Percentiles rank a stretch among this genome's conserved stretches.
Evolutionary conservation across 257 asterid species (phyloP).

Genomic region (Rhazya stricta): DNA sequence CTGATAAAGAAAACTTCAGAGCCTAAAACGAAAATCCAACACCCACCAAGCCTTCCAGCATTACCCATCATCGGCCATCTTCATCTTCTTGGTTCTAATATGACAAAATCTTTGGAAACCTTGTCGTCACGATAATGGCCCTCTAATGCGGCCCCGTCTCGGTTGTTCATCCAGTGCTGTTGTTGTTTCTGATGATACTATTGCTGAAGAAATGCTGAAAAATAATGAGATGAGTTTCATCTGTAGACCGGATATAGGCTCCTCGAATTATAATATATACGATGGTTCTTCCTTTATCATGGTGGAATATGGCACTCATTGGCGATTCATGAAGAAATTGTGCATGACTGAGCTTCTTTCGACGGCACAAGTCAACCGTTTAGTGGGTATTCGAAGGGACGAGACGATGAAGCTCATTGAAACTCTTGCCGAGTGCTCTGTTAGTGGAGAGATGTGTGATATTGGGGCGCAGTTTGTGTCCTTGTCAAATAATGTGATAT

Average conservation of each 20-base stretch:
- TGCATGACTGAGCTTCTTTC: constrained; percentile 62
- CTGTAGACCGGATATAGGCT: constrained; percentile 38
- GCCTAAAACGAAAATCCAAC: constrained; percentile 1
- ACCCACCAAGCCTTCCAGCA: constrained; percentile 58
- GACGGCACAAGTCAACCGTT: constrained; percentile 36
- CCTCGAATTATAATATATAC: constrained; percentile 40
- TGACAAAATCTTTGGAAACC: constrained; percentile 53
- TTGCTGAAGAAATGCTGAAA: constrained; percentile 46
- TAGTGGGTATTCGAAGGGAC: constrained; percentile 8
- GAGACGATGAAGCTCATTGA: constrained; percentile 27
- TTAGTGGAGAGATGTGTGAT: constrained; percentile 30
- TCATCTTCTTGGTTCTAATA: constrained; percentile 52
- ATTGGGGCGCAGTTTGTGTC: constrained; percentile 44
- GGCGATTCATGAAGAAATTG: constrained; percentile 68
- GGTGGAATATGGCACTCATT: constrained; percentile 54
- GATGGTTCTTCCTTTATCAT: constrained; percentile 47
- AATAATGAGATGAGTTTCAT: constrained; percentile 41
- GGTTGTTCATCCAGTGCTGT: constrained; percentile 43
- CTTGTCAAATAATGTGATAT: constrained; percentile 43
- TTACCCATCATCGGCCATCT: constrained; percentile 64
- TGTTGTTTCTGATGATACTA: constrained; percentile 41
- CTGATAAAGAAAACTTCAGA: neutral
- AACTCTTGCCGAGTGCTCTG: constrained; percentile 11
- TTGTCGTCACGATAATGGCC: constrained; percentile 43
- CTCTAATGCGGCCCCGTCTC: constrained; percentile 39